A percentile compares a stretch with the other conserved stretches of the same genome.
These are phyloP conservation scores for Cercospora sp. DNA, from an alignment of 2,329 filamentous ascomycete species.

Conservation along the genomic window DNA sequence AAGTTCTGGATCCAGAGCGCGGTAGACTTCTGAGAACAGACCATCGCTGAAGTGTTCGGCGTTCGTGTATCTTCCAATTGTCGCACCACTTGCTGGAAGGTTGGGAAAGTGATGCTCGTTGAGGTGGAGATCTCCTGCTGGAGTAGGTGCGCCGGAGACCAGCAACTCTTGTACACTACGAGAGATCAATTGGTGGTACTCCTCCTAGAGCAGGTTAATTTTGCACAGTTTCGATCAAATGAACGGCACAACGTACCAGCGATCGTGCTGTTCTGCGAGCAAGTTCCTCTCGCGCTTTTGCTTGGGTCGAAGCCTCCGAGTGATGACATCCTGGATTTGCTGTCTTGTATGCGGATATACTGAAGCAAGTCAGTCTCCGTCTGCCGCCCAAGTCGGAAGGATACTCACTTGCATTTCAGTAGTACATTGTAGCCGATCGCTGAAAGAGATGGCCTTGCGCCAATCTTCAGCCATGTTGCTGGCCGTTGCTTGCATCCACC, in stretches of 20 bases:
- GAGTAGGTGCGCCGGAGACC: constrained; percentile 37
- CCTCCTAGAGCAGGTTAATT: constrained; percentile 51
- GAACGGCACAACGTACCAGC: constrained; percentile 48
- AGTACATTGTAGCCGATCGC: constrained; percentile 46
- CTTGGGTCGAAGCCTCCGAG: constrained; percentile 55
- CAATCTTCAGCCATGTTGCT: constrained; percentile 40
- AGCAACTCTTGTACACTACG: constrained; percentile 32
- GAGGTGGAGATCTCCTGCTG: constrained; percentile 26
- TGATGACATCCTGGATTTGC: constrained; percentile 48
- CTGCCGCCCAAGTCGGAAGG: not conserved
- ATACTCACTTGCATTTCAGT: constrained; percentile 51
- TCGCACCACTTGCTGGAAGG: constrained; percentile 39
- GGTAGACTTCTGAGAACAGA: constrained; percentile 81
- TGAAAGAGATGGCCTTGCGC: constrained; percentile 46
- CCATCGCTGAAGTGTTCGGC: constrained; percentile 64
- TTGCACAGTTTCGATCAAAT: not conserved
- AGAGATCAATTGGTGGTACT: constrained; percentile 52
- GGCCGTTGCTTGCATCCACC: not conserved
- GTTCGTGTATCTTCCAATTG: constrained; percentile 58
- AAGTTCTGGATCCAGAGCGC: constrained; percentile 51
- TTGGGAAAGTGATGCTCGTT: constrained; percentile 39
- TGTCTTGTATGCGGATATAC: constrained; percentile 52
- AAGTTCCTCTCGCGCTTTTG: constrained; percentile 65
- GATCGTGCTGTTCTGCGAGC: constrained; percentile 61
- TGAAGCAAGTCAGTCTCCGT: constrained; percentile 34